These are phyloP conservation scores for Termitomyces bulborhizus DNA, from an alignment of 768 basidiomycete species.

Conservation along the genomic window DNA sequence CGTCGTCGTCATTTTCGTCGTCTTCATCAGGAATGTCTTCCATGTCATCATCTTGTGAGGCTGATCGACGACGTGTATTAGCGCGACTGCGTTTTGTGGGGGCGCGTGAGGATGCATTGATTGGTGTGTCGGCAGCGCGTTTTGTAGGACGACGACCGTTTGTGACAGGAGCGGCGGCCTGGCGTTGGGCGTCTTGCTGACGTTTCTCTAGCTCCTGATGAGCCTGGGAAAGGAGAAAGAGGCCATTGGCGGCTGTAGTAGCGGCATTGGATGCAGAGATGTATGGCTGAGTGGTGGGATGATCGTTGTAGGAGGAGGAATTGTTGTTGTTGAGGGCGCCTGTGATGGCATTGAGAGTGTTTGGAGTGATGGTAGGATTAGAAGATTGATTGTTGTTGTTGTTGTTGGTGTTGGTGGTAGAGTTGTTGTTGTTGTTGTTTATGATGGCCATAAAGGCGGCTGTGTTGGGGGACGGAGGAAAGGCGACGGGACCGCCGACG, in stretches of 20 bases:
- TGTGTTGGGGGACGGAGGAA: slow-evolving; percentile 85
- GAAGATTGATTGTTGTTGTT: slow-evolving; percentile 41
- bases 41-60: slow-evolving; percentile 26
- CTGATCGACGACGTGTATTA: slow-evolving; percentile 24
- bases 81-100: slow-evolving; percentile 34
- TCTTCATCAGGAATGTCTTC: slow-evolving; percentile 36
- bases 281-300: slow-evolving; percentile 22
- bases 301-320: slow-evolving; percentile 14
- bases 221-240: slow-evolving; percentile 90
- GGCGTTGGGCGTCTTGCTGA: slow-evolving; percentile 81
- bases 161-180: slow-evolving; percentile 28
- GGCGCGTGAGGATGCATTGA: slow-evolving; percentile 16
- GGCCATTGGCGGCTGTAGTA: slow-evolving; percentile 78
- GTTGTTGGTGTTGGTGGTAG: slow-evolving; percentile 50
- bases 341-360: slow-evolving; percentile 73
- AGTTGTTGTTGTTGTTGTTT: slow-evolving; percentile 46
- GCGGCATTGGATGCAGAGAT: slow-evolving; percentile 51
- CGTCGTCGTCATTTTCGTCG: slow-evolving; percentile 17
- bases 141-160: slow-evolving; percentile 56
- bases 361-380: slow-evolving; percentile 59
- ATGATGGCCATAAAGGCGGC: slow-evolving; percentile 92
- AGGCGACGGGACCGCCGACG: slow-evolving; percentile 64
- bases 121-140: slow-evolving; percentile 50
- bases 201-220: slow-evolving; percentile 95
- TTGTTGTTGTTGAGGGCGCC: slow-evolving; percentile 55